Conservation (phyloP, 208 protist species). For the Crithidia sp. region DNA sequence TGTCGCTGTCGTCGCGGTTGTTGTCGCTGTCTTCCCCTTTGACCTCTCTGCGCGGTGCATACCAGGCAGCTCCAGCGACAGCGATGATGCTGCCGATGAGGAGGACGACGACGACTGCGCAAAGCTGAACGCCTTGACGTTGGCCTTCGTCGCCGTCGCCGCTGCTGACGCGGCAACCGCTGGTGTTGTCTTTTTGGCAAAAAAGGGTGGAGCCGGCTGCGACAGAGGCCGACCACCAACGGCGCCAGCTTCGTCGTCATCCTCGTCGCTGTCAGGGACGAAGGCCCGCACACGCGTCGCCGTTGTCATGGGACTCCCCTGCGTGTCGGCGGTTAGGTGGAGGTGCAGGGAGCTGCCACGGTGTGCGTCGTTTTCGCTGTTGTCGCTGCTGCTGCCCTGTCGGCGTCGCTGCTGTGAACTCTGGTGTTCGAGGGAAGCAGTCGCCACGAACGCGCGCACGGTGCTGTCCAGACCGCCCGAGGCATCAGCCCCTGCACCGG, state of each 20-base stretch:
- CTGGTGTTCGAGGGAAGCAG: constrained; percentile 2
- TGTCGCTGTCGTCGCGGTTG: background rate
- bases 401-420: too few species aligned
- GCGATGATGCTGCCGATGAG: constrained; percentile 1
- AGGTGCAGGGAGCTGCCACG: constrained; percentile 19
- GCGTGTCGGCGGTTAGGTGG: constrained; percentile 10
- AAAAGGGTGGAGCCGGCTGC: constrained; percentile 28
- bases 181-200: background rate
- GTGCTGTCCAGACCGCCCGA: constrained; percentile 12
- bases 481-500: background rate
- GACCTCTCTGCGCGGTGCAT: background rate
- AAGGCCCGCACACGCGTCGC: background rate
- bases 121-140: constrained; percentile 7
- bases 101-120: constrained; percentile 28
- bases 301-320: constrained; percentile 3
- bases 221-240: background rate
- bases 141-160: background rate
- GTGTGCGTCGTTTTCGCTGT: background rate
- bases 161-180: background rate
- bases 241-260: background rate
- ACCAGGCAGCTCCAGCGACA: constrained; percentile 1
- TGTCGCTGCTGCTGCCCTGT: background rate
- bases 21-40: background rate
- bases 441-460: constrained; percentile 11
- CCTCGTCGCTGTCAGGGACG: background rate